Evolutionary conservation across 805 yeast genomes (phyloP).

Genomic region (Saccharomycopsis sp.): DNA sequence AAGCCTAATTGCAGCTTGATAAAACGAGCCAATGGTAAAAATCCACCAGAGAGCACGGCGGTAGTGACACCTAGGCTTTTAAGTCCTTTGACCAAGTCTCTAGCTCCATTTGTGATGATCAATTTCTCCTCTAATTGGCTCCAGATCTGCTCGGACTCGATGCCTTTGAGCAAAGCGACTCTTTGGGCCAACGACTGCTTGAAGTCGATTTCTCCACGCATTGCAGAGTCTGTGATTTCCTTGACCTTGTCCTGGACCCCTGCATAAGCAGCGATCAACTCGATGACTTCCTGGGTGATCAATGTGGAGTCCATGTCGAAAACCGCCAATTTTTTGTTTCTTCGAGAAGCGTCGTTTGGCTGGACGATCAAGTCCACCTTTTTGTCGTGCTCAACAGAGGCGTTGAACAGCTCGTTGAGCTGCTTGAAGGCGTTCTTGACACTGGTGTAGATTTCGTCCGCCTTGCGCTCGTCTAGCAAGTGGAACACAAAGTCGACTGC

Average conservation of each 20-base stretch:
- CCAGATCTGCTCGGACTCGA: conserved; percentile 66
- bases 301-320: conserved; percentile 98
- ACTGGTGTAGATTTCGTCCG: neutral
- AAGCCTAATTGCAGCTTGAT: conserved; percentile 61
- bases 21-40: conserved; percentile 76
- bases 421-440: neutral
- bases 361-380: conserved; percentile 41
- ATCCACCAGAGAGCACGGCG: conserved; percentile 94
- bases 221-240: conserved; percentile 84
- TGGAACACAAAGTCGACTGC: conserved; percentile 19
- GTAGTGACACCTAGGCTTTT: conserved; percentile 55
- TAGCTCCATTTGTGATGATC: conserved; percentile 78
- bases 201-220: conserved; percentile 96
- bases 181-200: conserved; percentile 70
- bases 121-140: conserved; percentile 67
- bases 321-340: conserved; percentile 52
- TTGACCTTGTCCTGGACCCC: conserved; percentile 82
- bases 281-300: conserved; percentile 94
- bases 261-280: conserved; percentile 91
- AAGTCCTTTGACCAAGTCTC: conserved; percentile 58
- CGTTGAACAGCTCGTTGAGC: conserved; percentile 10
- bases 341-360: conserved; percentile 29
- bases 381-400: conserved; percentile 15
- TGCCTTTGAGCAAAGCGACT: conserved; percentile 76
- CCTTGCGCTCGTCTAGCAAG: neutral